These are phyloP conservation scores for Colletotrichum sp. DNA, from an alignment of 2,329 filamentous ascomycete genomes.

Conservation along the genomic window DNA sequence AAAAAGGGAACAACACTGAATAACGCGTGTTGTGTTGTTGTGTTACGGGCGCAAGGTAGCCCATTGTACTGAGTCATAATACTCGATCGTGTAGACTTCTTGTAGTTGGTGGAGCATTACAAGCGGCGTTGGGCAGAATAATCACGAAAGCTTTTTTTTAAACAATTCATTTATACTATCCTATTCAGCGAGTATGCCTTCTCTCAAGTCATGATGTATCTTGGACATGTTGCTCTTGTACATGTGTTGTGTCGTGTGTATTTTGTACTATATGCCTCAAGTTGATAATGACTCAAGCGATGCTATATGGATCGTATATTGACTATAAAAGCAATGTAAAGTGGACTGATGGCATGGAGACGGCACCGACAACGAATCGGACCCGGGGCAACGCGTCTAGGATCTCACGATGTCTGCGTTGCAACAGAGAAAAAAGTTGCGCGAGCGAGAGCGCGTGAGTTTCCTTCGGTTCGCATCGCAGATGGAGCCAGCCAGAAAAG, in stretches of 20 bases:
- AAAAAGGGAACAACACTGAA: neutral
- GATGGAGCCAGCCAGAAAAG: neutral
- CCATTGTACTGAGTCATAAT: slow-evolving; percentile 22
- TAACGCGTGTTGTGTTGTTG: neutral
- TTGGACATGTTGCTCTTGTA: neutral
- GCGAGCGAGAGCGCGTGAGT: neutral
- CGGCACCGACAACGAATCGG: neutral
- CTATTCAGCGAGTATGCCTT: neutral
- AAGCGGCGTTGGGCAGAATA: neutral
- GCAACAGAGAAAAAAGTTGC: neutral
- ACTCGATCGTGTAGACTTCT: slow-evolving; percentile 8
- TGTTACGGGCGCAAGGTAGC: slow-evolving; percentile 1
- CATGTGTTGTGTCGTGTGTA: neutral
- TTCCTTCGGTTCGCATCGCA: neutral
- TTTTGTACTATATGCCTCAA: neutral
- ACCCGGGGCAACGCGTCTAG: neutral
- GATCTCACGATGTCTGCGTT: neutral
- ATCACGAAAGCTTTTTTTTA: neutral
- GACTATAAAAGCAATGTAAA: neutral
- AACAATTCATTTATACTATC: neutral
- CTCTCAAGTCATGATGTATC: neutral
- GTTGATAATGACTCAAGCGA: neutral
- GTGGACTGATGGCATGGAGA: neutral
- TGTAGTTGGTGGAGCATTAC: neutral
- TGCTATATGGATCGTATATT: neutral